Percentiles rank a stretch among this genome's conserved stretches.
Evolutionary conservation across 305 asterid genomes (phyloP).

Genomic region (Nicotiana rustica): DNA sequence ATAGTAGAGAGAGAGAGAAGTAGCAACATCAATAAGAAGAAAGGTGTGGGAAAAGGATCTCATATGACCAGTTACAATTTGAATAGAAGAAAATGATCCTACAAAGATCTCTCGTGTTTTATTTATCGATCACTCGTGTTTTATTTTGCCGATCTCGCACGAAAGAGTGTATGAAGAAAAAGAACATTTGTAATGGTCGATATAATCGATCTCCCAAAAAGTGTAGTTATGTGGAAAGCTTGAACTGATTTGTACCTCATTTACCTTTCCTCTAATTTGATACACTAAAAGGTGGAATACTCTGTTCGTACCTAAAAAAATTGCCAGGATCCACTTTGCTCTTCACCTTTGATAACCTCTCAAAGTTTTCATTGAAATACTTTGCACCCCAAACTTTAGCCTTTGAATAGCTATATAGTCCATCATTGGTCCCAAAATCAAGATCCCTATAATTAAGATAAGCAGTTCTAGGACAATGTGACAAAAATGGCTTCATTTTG

Average conservation of each 20-base stretch:
- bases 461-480: slow-evolving; percentile 45
- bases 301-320: slow-evolving; percentile 54
- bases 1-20: too few species aligned
- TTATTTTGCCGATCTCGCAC: neutral
- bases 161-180: neutral
- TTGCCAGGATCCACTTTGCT: slow-evolving; percentile 52
- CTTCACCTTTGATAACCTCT: slow-evolving; percentile 51
- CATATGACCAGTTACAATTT: too few species aligned
- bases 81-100: too few species aligned
- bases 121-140: neutral
- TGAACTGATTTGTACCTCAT: neutral
- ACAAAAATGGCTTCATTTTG: slow-evolving; percentile 49
- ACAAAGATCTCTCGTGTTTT: too few species aligned
- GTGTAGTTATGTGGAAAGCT: neutral
- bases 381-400: slow-evolving; percentile 54
- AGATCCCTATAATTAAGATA: slow-evolving; percentile 61
- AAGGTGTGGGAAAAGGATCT: too few species aligned
- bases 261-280: neutral
- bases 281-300: slow-evolving; percentile 44
- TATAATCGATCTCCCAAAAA: neutral
- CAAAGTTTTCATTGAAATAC: slow-evolving; percentile 53
- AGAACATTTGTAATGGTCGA: neutral
- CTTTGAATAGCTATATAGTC: slow-evolving; percentile 37
- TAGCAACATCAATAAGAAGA: too few species aligned
- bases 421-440: slow-evolving; percentile 47